Evolutionary conservation across 768 basidiomycete genomes (phyloP).

Genomic region (Ramaria rubella): DNA sequence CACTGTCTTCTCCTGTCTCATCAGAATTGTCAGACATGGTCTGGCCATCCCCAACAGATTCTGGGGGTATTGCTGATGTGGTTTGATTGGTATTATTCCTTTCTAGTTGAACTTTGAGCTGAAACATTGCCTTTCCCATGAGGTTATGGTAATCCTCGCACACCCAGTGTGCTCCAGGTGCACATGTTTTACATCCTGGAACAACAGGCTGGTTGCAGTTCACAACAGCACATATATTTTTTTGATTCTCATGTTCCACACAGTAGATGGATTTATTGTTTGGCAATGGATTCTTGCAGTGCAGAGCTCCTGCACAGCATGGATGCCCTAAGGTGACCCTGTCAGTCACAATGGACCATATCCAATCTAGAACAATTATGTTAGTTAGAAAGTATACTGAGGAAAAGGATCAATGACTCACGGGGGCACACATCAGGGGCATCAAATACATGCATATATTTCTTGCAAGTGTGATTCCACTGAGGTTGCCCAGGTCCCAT

Average conservation of each 20-base stretch:
- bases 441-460: not conserved
- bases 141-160: not conserved
- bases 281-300: not conserved
- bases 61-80: not conserved
- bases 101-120: not conserved
- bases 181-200: not conserved
- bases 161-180: not conserved
- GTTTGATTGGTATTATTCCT: not conserved
- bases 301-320: not conserved
- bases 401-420: no score
- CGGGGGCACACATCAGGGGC: not conserved
- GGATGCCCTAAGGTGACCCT: not conserved
- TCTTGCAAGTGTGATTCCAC: not conserved
- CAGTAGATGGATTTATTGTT: not conserved
- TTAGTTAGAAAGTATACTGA: not conserved
- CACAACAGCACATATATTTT: not conserved
- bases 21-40: not conserved
- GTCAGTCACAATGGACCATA: not conserved
- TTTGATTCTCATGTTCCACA: not conserved
- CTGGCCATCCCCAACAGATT: not conserved
- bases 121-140: not conserved
- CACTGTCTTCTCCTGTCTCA: not conserved
- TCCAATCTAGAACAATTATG: not conserved
- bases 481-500: not conserved
- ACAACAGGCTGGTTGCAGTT: not conserved